Evolutionary conservation across 352 stramenopile species (phyloP).

Genomic region (Sclerospora graminicola): DNA sequence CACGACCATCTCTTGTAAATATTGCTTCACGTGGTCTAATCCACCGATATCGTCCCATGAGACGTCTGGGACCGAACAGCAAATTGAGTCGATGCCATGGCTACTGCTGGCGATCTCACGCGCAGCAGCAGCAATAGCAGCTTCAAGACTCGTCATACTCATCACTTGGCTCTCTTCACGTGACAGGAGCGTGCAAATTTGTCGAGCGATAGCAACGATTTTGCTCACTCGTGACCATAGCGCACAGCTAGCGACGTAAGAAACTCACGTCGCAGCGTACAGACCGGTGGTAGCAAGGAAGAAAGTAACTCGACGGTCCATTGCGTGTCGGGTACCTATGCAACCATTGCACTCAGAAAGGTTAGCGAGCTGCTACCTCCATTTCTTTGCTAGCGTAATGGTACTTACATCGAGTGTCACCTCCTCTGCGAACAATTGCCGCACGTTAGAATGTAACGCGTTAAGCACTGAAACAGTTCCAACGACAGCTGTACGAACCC

Average conservation of each 20-base stretch:
- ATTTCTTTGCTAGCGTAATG: too few relatives aligned
- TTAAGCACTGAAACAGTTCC: conserved; percentile 45
- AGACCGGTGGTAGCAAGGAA: conserved; percentile 25
- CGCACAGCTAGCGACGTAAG: conserved; percentile 51
- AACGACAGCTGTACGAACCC: conserved; percentile 39
- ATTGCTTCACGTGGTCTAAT: conserved; percentile 59
- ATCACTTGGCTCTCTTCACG: conserved; percentile 1
- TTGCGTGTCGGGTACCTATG: conserved; percentile 44
- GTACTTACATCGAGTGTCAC: conserved; percentile 48
- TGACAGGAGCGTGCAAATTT: conserved; percentile 20
- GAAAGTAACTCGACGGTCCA: conserved; percentile 41
- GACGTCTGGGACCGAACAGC: conserved; percentile 47
- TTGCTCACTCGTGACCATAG: conserved; percentile 75
- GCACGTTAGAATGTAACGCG: conserved; percentile 49
- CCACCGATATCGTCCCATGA: conserved; percentile 72
- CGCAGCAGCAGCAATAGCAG: conserved; percentile 34
- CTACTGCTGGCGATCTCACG: conserved; percentile 33
- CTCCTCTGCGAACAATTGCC: conserved; percentile 73
- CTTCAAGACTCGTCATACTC: conserved; percentile 15
- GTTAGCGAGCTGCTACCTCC: neutral
- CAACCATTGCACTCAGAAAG: neutral
- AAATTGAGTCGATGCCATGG: conserved; percentile 23
- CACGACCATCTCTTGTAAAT: conserved; percentile 74
- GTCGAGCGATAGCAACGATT: conserved; percentile 40
- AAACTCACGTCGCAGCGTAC: conserved; percentile 32